A percentile compares a stretch with the other conserved stretches of the same genome.
Evolutionary conservation across 2,329 filamentous ascomycete genomes (phyloP).

Genomic region (Aspergillus pseudoglaucus): DNA sequence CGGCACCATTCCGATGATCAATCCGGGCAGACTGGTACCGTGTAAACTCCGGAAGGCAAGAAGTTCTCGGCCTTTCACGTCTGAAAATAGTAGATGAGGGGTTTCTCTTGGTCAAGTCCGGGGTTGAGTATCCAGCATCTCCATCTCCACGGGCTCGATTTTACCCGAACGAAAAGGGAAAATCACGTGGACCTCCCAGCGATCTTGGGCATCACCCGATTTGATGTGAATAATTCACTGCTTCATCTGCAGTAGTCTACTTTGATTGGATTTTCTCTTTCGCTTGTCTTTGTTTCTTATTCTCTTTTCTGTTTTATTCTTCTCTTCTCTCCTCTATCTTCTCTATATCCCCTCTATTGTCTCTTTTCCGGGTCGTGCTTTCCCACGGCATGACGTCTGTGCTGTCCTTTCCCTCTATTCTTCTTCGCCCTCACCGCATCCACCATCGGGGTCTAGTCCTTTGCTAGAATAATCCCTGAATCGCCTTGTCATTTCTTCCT

Average conservation of each 20-base stretch:
- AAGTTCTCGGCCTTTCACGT: no score
- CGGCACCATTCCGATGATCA: background rate
- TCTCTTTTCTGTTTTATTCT: background rate
- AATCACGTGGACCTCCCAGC: background rate
- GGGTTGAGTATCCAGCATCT: no score
- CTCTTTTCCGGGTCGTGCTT: constrained; percentile 1
- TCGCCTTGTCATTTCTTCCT: background rate
- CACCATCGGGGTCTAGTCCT: constrained; percentile 8
- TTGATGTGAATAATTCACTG: background rate
- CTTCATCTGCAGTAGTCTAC: background rate
- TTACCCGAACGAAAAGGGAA: background rate
- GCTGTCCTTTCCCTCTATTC: constrained; percentile 2
- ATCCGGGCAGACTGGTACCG: background rate
- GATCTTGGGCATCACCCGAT: background rate
- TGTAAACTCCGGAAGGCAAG: no score
- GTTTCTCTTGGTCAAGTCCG: no score
- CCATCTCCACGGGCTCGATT: background rate
- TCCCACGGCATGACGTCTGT: constrained; percentile 20
- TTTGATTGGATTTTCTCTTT: no score
- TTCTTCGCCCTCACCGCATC: constrained; percentile 19
- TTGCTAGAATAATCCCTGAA: constrained; percentile 2
- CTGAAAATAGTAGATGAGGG: no score
- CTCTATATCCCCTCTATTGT: background rate
- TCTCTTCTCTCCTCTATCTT: background rate
- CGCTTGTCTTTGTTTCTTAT: background rate